Evolutionary conservation across 2,329 filamentous ascomycete genomes (phyloP).

Genomic region (Botrytis fragariae): DNA sequence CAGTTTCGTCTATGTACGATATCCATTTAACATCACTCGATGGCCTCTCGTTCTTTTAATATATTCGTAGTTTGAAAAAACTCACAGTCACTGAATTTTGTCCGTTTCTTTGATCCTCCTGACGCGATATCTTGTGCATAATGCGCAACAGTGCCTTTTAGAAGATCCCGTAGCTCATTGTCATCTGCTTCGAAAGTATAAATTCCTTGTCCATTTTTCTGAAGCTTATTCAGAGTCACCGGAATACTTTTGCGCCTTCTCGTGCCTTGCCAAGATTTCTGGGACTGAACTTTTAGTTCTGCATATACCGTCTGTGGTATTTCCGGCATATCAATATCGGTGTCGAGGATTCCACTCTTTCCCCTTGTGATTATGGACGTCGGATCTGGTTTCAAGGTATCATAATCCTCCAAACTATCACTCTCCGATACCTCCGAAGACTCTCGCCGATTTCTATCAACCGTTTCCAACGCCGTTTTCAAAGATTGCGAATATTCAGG

Average conservation of each 20-base stretch:
- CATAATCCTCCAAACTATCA: constrained; percentile 37
- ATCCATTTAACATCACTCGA: background rate
- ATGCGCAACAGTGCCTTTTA: constrained; percentile 32
- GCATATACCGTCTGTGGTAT: constrained; percentile 27
- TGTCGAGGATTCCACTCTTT: constrained; percentile 38
- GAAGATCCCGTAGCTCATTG: constrained; percentile 31
- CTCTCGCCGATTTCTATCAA: constrained; percentile 15
- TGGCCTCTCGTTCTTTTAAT: background rate
- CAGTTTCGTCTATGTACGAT: background rate
- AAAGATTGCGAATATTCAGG: constrained; percentile 30
- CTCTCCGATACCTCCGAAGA: constrained; percentile 29
- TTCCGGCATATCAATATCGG: constrained; percentile 23
- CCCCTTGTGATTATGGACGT: constrained; percentile 35
- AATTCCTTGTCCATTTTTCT: constrained; percentile 29
- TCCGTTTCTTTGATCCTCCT: constrained; percentile 29
- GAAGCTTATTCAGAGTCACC: constrained; percentile 34
- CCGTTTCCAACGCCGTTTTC: constrained; percentile 32
- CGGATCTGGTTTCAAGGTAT: constrained; percentile 33
- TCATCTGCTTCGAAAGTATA: constrained; percentile 36
- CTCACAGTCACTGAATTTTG: constrained; percentile 45
- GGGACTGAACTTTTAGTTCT: constrained; percentile 23
- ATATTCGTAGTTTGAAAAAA: background rate
- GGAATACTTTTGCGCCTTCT: constrained; percentile 34
- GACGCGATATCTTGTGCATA: constrained; percentile 31
- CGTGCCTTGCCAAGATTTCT: constrained; percentile 21